These are phyloP conservation scores for Fusarium algeriense DNA, from an alignment of 2,329 filamentous ascomycete genomes.

Conservation along the genomic window DNA sequence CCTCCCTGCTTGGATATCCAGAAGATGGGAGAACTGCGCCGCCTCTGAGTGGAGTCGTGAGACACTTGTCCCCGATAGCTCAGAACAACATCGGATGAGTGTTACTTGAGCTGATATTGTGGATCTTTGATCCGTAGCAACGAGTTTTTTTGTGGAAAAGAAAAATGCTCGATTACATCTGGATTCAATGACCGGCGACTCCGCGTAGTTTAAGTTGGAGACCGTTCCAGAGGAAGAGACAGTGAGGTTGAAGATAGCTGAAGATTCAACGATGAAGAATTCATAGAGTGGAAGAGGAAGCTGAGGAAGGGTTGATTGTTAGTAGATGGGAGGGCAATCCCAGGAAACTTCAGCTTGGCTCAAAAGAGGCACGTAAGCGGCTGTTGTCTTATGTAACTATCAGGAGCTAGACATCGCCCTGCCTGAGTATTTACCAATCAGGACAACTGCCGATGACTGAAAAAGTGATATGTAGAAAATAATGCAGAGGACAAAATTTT, in stretches of 20 bases:
- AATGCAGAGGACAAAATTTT: neutral
- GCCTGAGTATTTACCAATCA: conserved; percentile 3
- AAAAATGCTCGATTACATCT: conserved; percentile 16
- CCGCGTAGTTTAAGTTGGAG: conserved; percentile 2
- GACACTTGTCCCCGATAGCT: conserved; percentile 44
- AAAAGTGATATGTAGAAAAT: conserved; percentile 9
- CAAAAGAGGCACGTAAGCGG: conserved; percentile 3
- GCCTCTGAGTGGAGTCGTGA: conserved; percentile 40
- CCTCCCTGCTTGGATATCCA: conserved; percentile 39
- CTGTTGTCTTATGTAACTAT: neutral
- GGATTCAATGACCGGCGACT: conserved; percentile 14
- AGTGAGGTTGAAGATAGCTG: neutral
- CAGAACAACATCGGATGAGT: conserved; percentile 31
- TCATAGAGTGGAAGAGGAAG: neutral
- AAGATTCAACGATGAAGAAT: conserved; percentile 18
- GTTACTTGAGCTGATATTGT: conserved; percentile 27
- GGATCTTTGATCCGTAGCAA: conserved; percentile 34
- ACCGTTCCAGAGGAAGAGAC: neutral
- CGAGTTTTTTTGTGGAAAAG: conserved; percentile 18
- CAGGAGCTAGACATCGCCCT: conserved; percentile 21
- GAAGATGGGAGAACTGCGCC: conserved; percentile 26
- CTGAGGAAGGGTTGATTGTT: neutral
- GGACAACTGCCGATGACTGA: conserved; percentile 4
- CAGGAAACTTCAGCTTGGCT: neutral
- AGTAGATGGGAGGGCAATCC: neutral